Evolutionary conservation across 768 basidiomycete genomes (phyloP), one percentile per base, ranked within the genome.

Genomic region (Russula compacta): DNA sequence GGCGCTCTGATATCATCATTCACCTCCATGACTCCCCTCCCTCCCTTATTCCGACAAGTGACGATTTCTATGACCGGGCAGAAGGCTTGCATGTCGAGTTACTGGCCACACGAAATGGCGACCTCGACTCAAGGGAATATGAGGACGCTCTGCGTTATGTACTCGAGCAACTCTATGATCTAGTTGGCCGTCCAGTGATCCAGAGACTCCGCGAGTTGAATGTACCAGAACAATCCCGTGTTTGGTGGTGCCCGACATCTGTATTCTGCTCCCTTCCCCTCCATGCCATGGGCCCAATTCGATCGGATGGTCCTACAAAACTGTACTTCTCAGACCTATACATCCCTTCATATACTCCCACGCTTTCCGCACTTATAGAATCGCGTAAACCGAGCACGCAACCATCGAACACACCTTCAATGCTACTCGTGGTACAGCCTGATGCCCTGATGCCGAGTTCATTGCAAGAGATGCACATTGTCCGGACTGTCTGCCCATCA

Each of bases 371-470:
- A 29, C 24, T 48, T 5, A 49, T 49, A 2, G 29, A 32, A n/a
- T 32, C 48, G 6, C 48, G 12, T 8, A 32, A 32, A 8, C 6
- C 2, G 14, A 12, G 29, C 32, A 12, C 66, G 75, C 82, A 44
- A 71, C 74, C 2, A 6, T 14, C 14, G 12, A 6, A 17, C 14
- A 29, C 3, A 5, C 48, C 48, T 11, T 49, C 48, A 0, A 15
- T 49, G 5, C 48, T 49, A 17, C 48, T 49, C 32, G 32, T 49
- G 2, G 14, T 12, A 15, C 29, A 32, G 6, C 48, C 48, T 5
- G 29, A 33, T 49, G 29, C 7, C 4, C 11, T 3, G 11, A 14
- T 49, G 10, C 48, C 29, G 6, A 17, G 5, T 8, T 19, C 24
- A 2, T 8, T 14, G 6, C 2, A 32, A 17, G 48, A 49, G 48